A percentile compares a stretch with the other conserved stretches of the same genome.
These are phyloP conservation scores for Fraxinus sp. DNA, from an alignment of 305 asterid species.

Conservation along the genomic window DNA sequence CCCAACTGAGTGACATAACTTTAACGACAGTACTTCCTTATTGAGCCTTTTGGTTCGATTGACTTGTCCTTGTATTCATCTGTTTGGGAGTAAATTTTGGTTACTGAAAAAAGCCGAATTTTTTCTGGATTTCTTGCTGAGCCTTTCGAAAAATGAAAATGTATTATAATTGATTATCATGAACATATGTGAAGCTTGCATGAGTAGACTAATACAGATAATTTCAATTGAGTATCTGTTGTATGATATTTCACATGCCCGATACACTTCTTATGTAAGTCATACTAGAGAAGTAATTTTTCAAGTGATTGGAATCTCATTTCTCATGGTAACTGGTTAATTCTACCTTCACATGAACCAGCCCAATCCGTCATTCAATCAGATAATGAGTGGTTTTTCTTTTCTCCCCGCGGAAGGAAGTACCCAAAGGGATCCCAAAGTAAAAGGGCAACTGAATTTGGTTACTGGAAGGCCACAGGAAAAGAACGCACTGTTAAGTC, in stretches of 20 bases:
- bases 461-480: constrained; percentile 97
- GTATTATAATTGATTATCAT: not conserved
- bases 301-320: not conserved
- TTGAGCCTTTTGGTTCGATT: not conserved
- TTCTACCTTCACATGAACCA: constrained; percentile 30
- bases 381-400: constrained; percentile 87
- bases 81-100: not conserved
- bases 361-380: constrained; percentile 64
- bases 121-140: not conserved
- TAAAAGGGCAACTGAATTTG: constrained; percentile 70
- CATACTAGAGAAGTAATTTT: not conserved
- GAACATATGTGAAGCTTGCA: not conserved
- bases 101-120: not conserved
- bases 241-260: not conserved
- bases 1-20: not conserved
- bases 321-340: constrained; percentile 16
- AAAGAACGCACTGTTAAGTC: constrained; percentile 74
- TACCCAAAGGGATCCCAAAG: constrained; percentile 92
- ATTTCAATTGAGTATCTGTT: not conserved
- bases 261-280: not conserved
- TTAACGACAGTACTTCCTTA: not conserved
- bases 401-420: constrained; percentile 79
- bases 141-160: constrained; percentile 5
- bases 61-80: not conserved
- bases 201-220: not conserved